Percentiles rank a stretch among this genome's conserved stretches.
Conservation (phyloP, 257 asterid genomes). For the Nicotiana undulata region DNA sequence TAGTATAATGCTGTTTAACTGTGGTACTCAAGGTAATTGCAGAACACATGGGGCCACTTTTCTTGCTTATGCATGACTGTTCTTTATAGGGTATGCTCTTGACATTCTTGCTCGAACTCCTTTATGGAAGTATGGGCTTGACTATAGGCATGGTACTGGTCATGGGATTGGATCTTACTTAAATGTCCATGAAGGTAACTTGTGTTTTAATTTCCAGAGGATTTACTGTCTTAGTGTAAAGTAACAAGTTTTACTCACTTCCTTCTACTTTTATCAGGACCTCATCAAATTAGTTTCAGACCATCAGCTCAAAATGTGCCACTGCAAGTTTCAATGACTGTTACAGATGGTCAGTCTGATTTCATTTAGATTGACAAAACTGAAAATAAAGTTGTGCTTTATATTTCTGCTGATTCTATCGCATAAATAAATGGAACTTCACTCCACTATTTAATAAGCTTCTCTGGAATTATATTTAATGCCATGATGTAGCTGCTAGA, state of each 20-base stretch:
- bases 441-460: background rate
- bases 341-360: slow-evolving; percentile 65
- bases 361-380: background rate
- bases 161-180: slow-evolving; percentile 95
- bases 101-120: slow-evolving; percentile 85
- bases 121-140: slow-evolving; percentile 95
- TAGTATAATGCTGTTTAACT: background rate
- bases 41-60: background rate
- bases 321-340: slow-evolving; percentile 86
- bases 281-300: slow-evolving; percentile 89
- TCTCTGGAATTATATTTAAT: background rate
- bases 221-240: background rate
- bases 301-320: slow-evolving; percentile 73
- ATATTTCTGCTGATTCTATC: background rate
- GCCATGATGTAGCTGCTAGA: background rate
- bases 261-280: slow-evolving; percentile 38
- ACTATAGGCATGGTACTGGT: slow-evolving; percentile 97
- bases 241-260: background rate
- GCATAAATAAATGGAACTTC: background rate
- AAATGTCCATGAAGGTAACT: slow-evolving; percentile 89
- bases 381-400: background rate
- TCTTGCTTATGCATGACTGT: slow-evolving; percentile 9
- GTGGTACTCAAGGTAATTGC: background rate
- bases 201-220: background rate
- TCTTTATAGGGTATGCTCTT: slow-evolving; percentile 61